Percentiles rank a stretch among this genome's conserved stretches.
These are phyloP conservation scores for Sporothrix dimorphospora DNA, from an alignment of 2,329 filamentous ascomycete species.

Conservation along the genomic window DNA sequence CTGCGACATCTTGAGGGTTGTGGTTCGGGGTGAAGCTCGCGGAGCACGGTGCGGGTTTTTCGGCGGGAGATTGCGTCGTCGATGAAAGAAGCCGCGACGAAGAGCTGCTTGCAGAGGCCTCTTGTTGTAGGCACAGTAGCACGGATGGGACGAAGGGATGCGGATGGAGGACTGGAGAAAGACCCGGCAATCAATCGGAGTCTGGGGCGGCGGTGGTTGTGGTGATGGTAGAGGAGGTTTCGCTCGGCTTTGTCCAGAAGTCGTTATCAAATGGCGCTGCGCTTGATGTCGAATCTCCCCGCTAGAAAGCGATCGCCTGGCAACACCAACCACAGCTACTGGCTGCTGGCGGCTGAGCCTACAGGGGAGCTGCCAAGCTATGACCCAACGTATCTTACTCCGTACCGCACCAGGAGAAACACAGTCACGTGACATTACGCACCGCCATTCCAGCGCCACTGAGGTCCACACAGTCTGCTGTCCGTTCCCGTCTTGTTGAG, in stretches of 20 bases:
- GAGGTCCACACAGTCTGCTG: constrained; percentile 1
- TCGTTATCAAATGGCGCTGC: constrained; percentile 31
- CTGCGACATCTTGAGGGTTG: constrained; percentile 77
- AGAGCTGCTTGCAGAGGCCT: not conserved
- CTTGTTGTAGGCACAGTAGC: no score
- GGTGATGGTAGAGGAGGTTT: not conserved
- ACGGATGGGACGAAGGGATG: no score
- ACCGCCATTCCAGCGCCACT: constrained; percentile 13
- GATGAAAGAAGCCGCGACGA: not conserved
- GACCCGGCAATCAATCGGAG: constrained; percentile 10
- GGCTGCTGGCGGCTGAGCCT: constrained; percentile 1
- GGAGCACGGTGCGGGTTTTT: constrained; percentile 33
- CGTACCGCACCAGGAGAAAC: not conserved
- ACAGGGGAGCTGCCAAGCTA: constrained; percentile 22
- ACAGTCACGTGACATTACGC: not conserved
- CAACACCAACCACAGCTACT: constrained; percentile 21
- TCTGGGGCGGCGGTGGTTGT: not conserved
- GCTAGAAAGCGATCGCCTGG: constrained; percentile 15
- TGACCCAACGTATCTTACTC: no score
- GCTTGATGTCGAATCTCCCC: constrained; percentile 23
- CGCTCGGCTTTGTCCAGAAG: constrained; percentile 22
- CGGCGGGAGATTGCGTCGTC: constrained; percentile 5
- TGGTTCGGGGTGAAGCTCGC: constrained; percentile 36
- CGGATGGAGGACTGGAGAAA: not conserved
- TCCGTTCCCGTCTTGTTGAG: not conserved